Conservation (phyloP, 345 rosid genomes). For the Luvunga scandens region DNA sequence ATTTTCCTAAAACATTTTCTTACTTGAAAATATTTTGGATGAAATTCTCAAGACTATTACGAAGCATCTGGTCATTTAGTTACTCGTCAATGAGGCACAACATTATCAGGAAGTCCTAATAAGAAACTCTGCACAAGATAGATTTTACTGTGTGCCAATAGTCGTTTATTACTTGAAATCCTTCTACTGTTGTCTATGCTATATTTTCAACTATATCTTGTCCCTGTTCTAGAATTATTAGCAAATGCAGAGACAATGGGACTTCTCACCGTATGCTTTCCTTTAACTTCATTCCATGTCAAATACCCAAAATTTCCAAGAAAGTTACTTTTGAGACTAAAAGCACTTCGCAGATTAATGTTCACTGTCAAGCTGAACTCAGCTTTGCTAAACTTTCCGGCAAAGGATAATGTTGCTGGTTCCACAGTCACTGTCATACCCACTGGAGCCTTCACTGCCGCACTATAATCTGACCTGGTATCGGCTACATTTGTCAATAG, state of each 20-base stretch:
- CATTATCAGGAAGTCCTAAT: too few species aligned
- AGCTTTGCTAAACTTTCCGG: constrained; percentile 27
- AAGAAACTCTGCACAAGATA: too few species aligned
- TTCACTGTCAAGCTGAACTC: constrained; percentile 38
- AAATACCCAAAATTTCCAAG: constrained; percentile 40
- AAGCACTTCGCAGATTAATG: constrained; percentile 18
- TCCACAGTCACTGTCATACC: constrained; percentile 34
- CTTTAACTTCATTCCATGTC: background rate
- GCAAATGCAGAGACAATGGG: background rate
- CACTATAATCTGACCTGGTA: constrained; percentile 1
- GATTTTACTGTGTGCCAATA: too few species aligned
- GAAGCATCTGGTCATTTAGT: too few species aligned
- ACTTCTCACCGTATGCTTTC: background rate
- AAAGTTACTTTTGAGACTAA: constrained; percentile 27
- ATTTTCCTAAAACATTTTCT: too few species aligned
- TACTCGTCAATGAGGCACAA: too few species aligned
- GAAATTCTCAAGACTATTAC: too few species aligned
- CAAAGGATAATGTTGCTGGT: constrained; percentile 30
- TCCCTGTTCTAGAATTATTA: background rate
- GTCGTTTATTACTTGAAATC: too few species aligned
- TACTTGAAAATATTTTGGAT: too few species aligned
- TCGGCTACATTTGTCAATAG: constrained; percentile 12
- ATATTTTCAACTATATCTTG: background rate
- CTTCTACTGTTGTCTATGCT: background rate
- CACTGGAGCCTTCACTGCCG: constrained; percentile 23